Evolutionary conservation across 176 grass and related monocot genomes (phyloP).

Genomic region (Carex myosuroides): DNA sequence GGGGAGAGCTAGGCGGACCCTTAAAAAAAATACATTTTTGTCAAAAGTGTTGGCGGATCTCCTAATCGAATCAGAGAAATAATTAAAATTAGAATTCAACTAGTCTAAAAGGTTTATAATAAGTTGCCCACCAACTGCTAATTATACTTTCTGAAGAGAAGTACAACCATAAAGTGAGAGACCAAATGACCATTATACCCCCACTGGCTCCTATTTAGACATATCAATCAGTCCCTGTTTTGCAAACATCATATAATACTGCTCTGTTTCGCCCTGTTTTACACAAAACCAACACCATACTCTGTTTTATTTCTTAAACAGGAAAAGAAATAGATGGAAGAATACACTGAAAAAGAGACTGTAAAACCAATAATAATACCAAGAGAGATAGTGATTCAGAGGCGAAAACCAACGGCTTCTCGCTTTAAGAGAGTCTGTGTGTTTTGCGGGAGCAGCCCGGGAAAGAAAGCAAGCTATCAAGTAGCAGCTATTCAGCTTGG

Average conservation of each 20-base stretch:
- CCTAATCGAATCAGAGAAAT: not conserved
- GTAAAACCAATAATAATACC: not conserved
- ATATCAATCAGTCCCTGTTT: not conserved
- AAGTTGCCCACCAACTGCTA: slow-evolving; percentile 1
- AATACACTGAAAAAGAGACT: not conserved
- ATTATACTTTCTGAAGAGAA: not conserved
- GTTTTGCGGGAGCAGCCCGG: slow-evolving; percentile 28
- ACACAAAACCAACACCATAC: not conserved
- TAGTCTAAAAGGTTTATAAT: not conserved
- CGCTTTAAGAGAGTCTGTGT: slow-evolving; percentile 30
- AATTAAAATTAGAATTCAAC: not conserved
- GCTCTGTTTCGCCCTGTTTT: slow-evolving; percentile 8
- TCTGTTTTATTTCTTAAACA: not conserved
- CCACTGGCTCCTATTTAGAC: slow-evolving; percentile 7
- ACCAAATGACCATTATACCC: not conserved
- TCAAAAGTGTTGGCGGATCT: not conserved
- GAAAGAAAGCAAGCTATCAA: slow-evolving; percentile 29
- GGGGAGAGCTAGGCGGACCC: too few species aligned
- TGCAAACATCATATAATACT: slow-evolving; percentile 5
- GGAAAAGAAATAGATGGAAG: not conserved
- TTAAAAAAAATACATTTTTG: not conserved
- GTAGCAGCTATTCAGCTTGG: slow-evolving; percentile 30
- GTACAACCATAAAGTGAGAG: not conserved
- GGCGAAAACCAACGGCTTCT: not conserved
- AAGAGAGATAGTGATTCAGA: slow-evolving; percentile 4